Conservation (phyloP, 768 basidiomycete genomes). For the Suillus hirtellus region DNA sequence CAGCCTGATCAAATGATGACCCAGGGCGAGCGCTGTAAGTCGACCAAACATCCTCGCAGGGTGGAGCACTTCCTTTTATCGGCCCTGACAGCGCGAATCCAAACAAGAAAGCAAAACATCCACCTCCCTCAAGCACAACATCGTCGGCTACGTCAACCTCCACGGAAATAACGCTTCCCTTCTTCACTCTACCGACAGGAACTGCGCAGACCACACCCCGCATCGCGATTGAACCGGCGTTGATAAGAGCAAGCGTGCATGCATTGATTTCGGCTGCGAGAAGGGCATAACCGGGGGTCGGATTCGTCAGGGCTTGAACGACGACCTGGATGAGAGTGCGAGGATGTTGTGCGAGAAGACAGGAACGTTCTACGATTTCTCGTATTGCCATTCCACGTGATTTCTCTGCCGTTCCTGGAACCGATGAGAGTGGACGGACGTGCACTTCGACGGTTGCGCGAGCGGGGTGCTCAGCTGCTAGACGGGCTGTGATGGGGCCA, state of each 20-base stretch:
- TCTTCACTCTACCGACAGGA: slow-evolving; percentile 44
- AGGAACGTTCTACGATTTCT: slow-evolving; percentile 55
- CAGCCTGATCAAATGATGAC: slow-evolving; percentile 37
- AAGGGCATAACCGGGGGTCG: slow-evolving; percentile 37
- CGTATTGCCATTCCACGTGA: slow-evolving; percentile 54
- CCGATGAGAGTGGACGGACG: slow-evolving; percentile 66
- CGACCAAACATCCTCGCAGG: slow-evolving; percentile 31
- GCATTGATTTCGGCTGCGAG: slow-evolving; percentile 73
- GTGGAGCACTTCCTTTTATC: slow-evolving; percentile 16
- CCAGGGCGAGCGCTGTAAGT: slow-evolving; percentile 22
- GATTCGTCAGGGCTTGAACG: slow-evolving; percentile 53
- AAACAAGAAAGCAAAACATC: slow-evolving; percentile 72
- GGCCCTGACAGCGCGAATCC: slow-evolving; percentile 16
- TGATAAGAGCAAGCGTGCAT: slow-evolving; percentile 64
- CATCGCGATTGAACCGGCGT: slow-evolving; percentile 72
- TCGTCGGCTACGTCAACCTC: slow-evolving; percentile 55
- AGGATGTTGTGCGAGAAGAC: slow-evolving; percentile 69
- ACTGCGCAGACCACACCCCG: slow-evolving; percentile 73
- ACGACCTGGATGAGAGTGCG: slow-evolving; percentile 79
- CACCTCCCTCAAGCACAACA: slow-evolving; percentile 42
- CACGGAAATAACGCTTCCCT: slow-evolving; percentile 26
- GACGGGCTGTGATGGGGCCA: slow-evolving; percentile 77
- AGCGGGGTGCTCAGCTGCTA: slow-evolving; percentile 67
- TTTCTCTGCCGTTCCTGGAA: slow-evolving; percentile 72
- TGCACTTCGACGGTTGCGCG: slow-evolving; percentile 75